Base-by-base conservation (phyloP, 1,139 yeast genomes). In the Kodamaea ohmeri region DNA sequence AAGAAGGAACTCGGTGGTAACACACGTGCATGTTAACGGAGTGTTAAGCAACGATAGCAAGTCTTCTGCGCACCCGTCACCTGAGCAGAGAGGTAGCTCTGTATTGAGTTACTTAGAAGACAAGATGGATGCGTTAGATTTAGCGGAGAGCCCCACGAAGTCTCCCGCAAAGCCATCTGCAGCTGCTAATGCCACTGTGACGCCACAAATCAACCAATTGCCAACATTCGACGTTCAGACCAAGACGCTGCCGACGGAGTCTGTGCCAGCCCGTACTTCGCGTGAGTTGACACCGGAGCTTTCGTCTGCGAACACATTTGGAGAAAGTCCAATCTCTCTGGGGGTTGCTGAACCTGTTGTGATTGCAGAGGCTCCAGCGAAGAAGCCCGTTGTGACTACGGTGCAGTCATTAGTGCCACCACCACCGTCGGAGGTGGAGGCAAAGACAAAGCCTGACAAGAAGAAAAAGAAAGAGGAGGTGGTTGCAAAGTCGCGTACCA, bases 11-110 rank as follows among this genome's bases (percentile, higher is more conserved):
- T 68, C 75, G 2, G 71, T 65, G 7, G 73, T 71, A 15, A 64
- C 76, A 36, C 71, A 71, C 47, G 61, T 66, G 12, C 58, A 73
- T 63, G 77, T 73, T 52, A 60, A 73, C 58, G 72, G 78, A 55
- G 67, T 67, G 49, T 57, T 70, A 45, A 53, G 73, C 40, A 62
- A 58, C 42, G 73, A 68, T 32, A 25, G 24, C 22, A 34, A 30
- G 6, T 53, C 46, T 17, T 44, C 45, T 17, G 42, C 44, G 29
- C 48, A 51, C 41, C 50, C 35, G 13, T 48, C 53, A 4, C 52
- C 51, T 5, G 55, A 45, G 16, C 35, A 36, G 15, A 67, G 67
- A 52, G 54, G 73, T 32, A 68, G 67, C 45, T 64, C 74, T 2
- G 75, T 68, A 2, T 58, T 71, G 46, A 62, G 68, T 48, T 71